Percentiles rank a stretch among this genome's conserved stretches.
These are phyloP conservation scores for Nidula niveotomentosa DNA, from an alignment of 1,284 basidiomycete species.

Conservation along the genomic window DNA sequence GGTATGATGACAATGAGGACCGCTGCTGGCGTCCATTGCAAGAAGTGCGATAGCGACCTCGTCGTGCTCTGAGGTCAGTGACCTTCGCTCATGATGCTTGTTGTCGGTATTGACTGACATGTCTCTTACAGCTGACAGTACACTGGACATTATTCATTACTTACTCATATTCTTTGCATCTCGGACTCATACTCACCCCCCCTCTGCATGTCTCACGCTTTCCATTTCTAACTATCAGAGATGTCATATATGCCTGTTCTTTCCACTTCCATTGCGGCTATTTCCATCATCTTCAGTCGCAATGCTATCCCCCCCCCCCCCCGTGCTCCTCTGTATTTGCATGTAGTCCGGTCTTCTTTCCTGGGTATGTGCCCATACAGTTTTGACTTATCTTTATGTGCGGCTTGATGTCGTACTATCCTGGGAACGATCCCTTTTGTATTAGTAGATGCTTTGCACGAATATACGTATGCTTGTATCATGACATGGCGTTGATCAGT, in stretches of 20 bases:
- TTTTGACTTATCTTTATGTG: constrained; percentile 10
- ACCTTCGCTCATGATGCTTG: background rate
- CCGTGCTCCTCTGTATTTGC: constrained; percentile 5
- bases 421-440: constrained; percentile 16
- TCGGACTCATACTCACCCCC: constrained; percentile 12
- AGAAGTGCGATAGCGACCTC: constrained; percentile 36
- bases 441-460: constrained; percentile 13
- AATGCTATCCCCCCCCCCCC: constrained; percentile 11
- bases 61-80: constrained; percentile 44
- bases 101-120: background rate
- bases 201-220: constrained; percentile 4
- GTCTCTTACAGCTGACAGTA: constrained; percentile 6
- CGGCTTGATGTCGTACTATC: constrained; percentile 26
- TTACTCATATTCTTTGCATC: constrained; percentile 12
- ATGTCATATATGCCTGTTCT: constrained; percentile 5
- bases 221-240: background rate
- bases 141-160: constrained; percentile 12
- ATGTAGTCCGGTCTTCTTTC: background rate
- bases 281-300: constrained; percentile 6
- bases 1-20: constrained; percentile 24
- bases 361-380: background rate
- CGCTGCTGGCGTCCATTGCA: constrained; percentile 35
- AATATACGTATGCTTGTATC: background rate
- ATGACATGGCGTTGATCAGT: background rate
- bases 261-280: constrained; percentile 7